Conservation (phyloP, 177 flowering plant genomes). For the Vitis hybrid region DNA sequence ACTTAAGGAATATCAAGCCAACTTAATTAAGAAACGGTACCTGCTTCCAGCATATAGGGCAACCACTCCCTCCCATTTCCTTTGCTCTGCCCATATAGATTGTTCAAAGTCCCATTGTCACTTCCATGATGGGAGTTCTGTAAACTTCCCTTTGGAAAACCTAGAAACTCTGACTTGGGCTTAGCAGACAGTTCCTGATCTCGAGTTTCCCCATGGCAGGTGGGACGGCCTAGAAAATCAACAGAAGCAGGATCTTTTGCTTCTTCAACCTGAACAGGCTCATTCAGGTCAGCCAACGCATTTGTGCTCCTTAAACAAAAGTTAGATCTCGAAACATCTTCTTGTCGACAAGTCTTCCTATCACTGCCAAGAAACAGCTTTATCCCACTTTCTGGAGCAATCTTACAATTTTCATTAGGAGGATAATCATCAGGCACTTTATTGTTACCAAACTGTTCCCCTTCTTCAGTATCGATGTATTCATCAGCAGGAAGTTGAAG, state of each 20-base stretch:
- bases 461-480: conserved; percentile 71
- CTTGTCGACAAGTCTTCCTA: conserved; percentile 24
- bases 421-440: conserved; percentile 25
- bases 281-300: conserved; percentile 67
- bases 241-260: conserved; percentile 30
- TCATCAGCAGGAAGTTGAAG: conserved; percentile 87
- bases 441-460: conserved; percentile 24
- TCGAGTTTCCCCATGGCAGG: conserved; percentile 12
- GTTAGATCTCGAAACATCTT: conserved; percentile 31
- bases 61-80: conserved; percentile 11
- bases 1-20: conserved; percentile 2
- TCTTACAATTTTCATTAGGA: conserved; percentile 25
- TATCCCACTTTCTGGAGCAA: conserved; percentile 28
- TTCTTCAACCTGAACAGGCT: conserved; percentile 65
- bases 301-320: conserved; percentile 25
- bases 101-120: background rate
- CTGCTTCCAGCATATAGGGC: conserved; percentile 25
- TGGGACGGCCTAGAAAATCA: conserved; percentile 27
- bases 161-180: conserved; percentile 5
- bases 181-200: conserved; percentile 9
- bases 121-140: conserved; percentile 5
- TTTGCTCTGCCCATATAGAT: conserved; percentile 3
- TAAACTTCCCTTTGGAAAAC: conserved; percentile 7
- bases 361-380: conserved; percentile 31
- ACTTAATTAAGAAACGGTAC: conserved; percentile 18